Evolutionary conservation across 2,329 filamentous ascomycete genomes (phyloP).

Genomic region (Colletotrichum trifolii): DNA sequence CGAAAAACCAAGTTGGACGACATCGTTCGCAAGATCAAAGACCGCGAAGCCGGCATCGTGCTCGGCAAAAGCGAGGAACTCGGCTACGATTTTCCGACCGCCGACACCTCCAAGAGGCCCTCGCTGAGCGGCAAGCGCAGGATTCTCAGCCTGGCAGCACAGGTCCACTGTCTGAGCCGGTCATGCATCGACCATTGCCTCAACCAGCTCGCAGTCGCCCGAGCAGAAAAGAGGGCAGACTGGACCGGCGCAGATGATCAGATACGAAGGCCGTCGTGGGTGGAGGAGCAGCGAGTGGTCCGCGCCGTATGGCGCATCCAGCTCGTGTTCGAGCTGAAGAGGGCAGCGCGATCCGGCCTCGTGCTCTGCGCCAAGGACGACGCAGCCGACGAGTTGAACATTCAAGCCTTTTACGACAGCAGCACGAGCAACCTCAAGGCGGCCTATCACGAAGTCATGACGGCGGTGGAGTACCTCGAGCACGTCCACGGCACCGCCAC

Average conservation of each 20-base stretch:
- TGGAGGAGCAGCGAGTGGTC: slow-evolving; percentile 24
- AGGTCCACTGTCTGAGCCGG: slow-evolving; percentile 13
- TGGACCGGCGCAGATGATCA: background rate
- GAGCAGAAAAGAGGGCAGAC: background rate
- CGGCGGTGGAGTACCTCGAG: slow-evolving; percentile 13
- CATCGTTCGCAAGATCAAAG: slow-evolving; percentile 10
- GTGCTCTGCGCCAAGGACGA: background rate
- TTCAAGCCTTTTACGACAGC: slow-evolving; percentile 22
- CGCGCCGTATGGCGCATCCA: slow-evolving; percentile 30
- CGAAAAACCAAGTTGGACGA: background rate
- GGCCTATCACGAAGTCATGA: slow-evolving; percentile 30
- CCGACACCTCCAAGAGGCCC: background rate
- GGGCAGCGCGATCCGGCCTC: background rate
- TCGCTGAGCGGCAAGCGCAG: slow-evolving; percentile 2
- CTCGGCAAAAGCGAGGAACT: slow-evolving; percentile 17
- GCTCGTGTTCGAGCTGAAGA: slow-evolving; percentile 14
- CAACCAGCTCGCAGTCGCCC: background rate
- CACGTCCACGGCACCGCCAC: background rate
- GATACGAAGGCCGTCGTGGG: background rate
- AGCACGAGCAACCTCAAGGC: slow-evolving; percentile 25
- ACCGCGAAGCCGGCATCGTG: slow-evolving; percentile 26
- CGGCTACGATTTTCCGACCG: slow-evolving; percentile 9
- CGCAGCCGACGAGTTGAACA: background rate
- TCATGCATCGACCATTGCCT: slow-evolving; percentile 11
- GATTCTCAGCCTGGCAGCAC: background rate